Base-by-base conservation (phyloP, 441 rosid species). In the Macaranga tanarius region DNA sequence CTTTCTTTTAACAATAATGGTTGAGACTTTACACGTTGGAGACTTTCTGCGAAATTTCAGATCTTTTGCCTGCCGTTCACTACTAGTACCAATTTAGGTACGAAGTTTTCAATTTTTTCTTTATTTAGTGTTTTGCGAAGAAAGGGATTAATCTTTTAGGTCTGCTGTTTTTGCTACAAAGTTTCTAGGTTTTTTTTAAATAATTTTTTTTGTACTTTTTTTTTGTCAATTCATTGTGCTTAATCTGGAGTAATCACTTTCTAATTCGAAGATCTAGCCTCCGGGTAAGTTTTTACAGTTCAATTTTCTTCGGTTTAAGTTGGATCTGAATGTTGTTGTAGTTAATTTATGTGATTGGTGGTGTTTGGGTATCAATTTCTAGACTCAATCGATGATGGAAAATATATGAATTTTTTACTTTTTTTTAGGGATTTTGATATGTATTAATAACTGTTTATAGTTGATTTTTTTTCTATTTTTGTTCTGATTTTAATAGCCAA, bases 221-320 rank as follows among this genome's bases (percentile, higher is more conserved):
- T n/a, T n/a, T 61, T 54, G 45, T 22, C 10, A 1, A 11, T 51
- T 48, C 50, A 23, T 38, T 40, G 12, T 52, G 20, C 23, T 62
- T 20, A 2, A 7, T n/a, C 9, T 59, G 8, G 5, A 25, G 58
- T 52, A 38, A 8, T 74, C 19, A 20, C 16, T 48, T 12, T 23
- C 69, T 20, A 26, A 59, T 47, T 31, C 22, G 17, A 23, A 38
- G 73, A 75, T 75, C 78, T 69, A 50, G 2, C 5, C 15, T 12
- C 19, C 55, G 0, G 70, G 78, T 45, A 47, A 62, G 73, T 69
- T 20, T 15, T 54, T 0, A 12, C 17, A 1, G 5, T 0, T 15
- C 4, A 6, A n/a, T 4, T 44, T 50, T 7, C 20, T 58, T 70
- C 58, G 40, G 17, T 10, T 34, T 52, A 48, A 22, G 10, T 40